Percentiles rank a stretch among this genome's conserved stretches.
phyloP scores from a whole-genome alignment of 352 stramenopile species.

The Phytophthora colocasiae region DNA sequence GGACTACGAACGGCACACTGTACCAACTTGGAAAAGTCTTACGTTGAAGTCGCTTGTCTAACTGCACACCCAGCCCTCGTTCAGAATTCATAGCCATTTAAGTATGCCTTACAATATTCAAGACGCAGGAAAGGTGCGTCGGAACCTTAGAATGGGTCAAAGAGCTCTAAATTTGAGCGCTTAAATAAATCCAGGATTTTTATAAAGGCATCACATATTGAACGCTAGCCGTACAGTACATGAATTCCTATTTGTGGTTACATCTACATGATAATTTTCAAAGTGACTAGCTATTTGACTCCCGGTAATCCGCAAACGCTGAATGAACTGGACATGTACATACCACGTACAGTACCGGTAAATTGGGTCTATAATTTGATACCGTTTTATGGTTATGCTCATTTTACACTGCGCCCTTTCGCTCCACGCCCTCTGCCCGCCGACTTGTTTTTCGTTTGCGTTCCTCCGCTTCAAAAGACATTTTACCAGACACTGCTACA shows the following conservation, averaged over 20 bases:
- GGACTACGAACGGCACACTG: neutral
- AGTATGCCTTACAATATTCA: constrained; percentile 1
- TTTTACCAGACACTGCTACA: constrained; percentile 28
- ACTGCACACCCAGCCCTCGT: constrained; percentile 7
- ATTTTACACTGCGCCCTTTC: constrained; percentile 26
- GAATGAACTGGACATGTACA: too few species aligned
- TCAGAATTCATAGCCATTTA: neutral
- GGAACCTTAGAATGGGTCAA: neutral
- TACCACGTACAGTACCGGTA: too few species aligned
- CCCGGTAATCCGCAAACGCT: too few species aligned
- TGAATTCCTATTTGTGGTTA: too few species aligned
- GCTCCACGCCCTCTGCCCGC: constrained; percentile 20
- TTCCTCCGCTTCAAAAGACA: constrained; percentile 24
- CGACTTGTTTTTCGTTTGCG: constrained; percentile 25
- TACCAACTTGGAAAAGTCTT: constrained; percentile 1
- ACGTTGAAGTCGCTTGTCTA: constrained; percentile 4
- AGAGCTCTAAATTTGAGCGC: neutral
- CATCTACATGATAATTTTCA: too few species aligned
- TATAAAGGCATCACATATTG: too few species aligned
- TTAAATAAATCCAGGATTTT: neutral
- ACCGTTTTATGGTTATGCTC: constrained; percentile 15
- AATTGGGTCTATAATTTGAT: too few species aligned
- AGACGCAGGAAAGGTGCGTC: neutral
- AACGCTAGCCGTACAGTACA: too few species aligned
- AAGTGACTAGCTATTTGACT: too few species aligned